A percentile compares a stretch with the other conserved stretches of the same genome.
phyloP scores from a whole-genome alignment of 2,329 filamentous ascomycete genomes.

The Curvularia sp. region DNA sequence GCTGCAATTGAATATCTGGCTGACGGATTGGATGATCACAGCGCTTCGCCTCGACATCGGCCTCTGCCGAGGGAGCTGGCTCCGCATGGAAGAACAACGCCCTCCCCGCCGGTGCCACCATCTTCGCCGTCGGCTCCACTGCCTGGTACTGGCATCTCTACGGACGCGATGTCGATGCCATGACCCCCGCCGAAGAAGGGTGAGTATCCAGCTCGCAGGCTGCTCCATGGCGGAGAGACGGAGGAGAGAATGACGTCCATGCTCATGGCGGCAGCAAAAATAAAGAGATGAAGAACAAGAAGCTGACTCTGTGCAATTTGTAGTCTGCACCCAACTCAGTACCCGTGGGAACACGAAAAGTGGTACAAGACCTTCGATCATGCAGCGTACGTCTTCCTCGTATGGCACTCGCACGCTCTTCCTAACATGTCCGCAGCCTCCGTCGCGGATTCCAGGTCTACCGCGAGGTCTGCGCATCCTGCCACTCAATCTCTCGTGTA shows the following conservation, averaged over 20 bases:
- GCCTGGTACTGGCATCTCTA: constrained; percentile 99
- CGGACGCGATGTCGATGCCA: constrained; percentile 84
- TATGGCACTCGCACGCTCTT: not conserved
- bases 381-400: constrained; percentile 74
- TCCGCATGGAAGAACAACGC: constrained; percentile 84
- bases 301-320: constrained; percentile 36
- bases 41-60: constrained; percentile 73
- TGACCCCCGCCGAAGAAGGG: constrained; percentile 97
- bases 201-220: constrained; percentile 64
- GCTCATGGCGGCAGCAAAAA: not conserved
- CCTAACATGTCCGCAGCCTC: constrained; percentile 65
- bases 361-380: constrained; percentile 97
- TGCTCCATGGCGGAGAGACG: constrained; percentile 1
- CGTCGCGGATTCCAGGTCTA: constrained; percentile 99
- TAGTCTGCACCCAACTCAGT: constrained; percentile 89
- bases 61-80: constrained; percentile 72
- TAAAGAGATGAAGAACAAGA: constrained; percentile 24
- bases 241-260: not conserved
- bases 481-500: constrained; percentile 94
- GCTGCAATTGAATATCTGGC: constrained; percentile 40
- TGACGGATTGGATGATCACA: constrained; percentile 48
- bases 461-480: constrained; percentile 95
- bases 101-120: constrained; percentile 84
- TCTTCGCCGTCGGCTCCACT: constrained; percentile 84
- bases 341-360: constrained; percentile 95